These are phyloP conservation scores for Amaranthus cruentus DNA, from an alignment of 148 eudicot genomes.

Conservation along the genomic window DNA sequence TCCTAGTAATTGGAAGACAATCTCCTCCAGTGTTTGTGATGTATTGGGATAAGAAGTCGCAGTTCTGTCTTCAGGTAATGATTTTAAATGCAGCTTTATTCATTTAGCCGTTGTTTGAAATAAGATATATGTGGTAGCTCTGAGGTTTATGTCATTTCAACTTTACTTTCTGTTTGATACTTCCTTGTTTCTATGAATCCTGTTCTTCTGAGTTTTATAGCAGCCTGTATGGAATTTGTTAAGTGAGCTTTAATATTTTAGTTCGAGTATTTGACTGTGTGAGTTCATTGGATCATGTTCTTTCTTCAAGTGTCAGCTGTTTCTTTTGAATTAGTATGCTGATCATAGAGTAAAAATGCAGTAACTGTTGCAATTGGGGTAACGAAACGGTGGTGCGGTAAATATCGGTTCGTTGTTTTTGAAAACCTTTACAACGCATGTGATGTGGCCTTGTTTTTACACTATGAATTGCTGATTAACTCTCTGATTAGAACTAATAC, in stretches of 20 bases:
- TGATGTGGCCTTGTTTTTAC: too few species aligned
- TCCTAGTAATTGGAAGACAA: constrained; percentile 69
- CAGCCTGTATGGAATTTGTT: background rate
- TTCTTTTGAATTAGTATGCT: background rate
- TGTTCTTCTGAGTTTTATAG: background rate
- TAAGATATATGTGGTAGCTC: background rate
- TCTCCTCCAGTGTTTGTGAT: constrained; percentile 68
- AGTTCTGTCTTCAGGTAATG: constrained; percentile 82
- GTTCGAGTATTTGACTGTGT: background rate
- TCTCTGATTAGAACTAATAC: too few species aligned
- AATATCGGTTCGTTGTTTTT: too few species aligned
- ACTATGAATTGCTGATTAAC: too few species aligned
- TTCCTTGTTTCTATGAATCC: background rate
- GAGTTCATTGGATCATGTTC: background rate
- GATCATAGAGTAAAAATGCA: too few species aligned
- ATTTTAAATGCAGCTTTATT: constrained; percentile 1
- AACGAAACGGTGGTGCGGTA: too few species aligned
- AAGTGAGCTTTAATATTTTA: background rate
- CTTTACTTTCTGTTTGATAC: background rate
- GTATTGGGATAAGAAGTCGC: constrained; percentile 88
- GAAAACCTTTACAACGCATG: too few species aligned
- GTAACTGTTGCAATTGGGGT: too few species aligned
- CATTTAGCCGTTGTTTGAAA: background rate
- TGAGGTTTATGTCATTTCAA: background rate
- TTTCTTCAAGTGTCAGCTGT: background rate